Conservation (phyloP, 2,329 filamentous ascomycete species). For the Cadophora malorum region DNA sequence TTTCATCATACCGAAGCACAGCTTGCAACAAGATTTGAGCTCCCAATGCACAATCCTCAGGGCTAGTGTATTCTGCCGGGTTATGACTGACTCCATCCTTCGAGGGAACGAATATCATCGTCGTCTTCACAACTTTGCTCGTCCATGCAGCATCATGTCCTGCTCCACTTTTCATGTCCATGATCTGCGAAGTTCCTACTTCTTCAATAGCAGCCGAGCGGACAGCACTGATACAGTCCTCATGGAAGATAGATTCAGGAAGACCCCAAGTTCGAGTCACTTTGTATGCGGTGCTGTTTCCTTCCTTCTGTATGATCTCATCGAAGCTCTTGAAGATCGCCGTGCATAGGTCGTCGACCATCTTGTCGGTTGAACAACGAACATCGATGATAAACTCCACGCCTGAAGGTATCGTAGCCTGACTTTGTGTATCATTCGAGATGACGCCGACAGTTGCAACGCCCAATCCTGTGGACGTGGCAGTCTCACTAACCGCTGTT, state of each 20-base stretch:
- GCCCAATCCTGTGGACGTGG: slow-evolving; percentile 31
- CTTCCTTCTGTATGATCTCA: slow-evolving; percentile 31
- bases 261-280: slow-evolving; percentile 37
- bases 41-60: slow-evolving; percentile 63
- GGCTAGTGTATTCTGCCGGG: slow-evolving; percentile 64
- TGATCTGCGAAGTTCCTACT: slow-evolving; percentile 33
- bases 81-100: slow-evolving; percentile 67
- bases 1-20: slow-evolving; percentile 48
- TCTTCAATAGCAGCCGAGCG: slow-evolving; percentile 34
- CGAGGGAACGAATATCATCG: slow-evolving; percentile 71
- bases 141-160: slow-evolving; percentile 40
- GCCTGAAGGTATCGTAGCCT: slow-evolving; percentile 37
- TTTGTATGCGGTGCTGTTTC: slow-evolving; percentile 32
- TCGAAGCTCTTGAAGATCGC: slow-evolving; percentile 39
- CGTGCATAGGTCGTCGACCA: slow-evolving; percentile 35
- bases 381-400: slow-evolving; percentile 42
- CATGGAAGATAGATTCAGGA: slow-evolving; percentile 37
- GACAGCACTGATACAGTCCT: slow-evolving; percentile 36
- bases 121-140: slow-evolving; percentile 48
- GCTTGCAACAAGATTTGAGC: slow-evolving; percentile 54
- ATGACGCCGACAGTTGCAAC: slow-evolving; percentile 41
- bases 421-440: slow-evolving; percentile 35
- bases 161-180: slow-evolving; percentile 41
- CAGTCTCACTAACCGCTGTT: slow-evolving; percentile 33
- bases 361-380: slow-evolving; percentile 31